Conservation (phyloP, 2,329 filamentous ascomycete genomes). For the Aureobasidium zeae region DNA sequence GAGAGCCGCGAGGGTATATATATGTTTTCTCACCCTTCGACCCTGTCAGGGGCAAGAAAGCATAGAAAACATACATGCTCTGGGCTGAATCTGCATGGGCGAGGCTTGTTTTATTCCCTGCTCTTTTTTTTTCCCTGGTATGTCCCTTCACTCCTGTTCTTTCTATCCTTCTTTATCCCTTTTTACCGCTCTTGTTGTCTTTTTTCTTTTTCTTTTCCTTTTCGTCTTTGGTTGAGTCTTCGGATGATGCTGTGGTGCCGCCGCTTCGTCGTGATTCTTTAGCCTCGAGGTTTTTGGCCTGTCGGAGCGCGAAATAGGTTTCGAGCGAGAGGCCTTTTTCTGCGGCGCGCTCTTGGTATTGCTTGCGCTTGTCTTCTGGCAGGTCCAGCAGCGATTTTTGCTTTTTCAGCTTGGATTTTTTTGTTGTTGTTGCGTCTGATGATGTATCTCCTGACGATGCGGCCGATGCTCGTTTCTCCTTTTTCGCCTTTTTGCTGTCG, state of each 20-base stretch:
- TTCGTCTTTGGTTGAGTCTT: conserved; percentile 9
- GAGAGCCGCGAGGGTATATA: no score
- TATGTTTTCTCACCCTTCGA: no score
- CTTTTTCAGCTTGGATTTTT: conserved; percentile 13
- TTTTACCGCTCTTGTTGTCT: conserved; percentile 19
- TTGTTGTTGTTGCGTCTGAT: neutral
- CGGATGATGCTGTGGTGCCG: conserved; percentile 1
- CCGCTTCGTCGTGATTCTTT: conserved; percentile 11
- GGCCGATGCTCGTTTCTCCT: conserved; percentile 18
- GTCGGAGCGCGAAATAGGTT: conserved; percentile 15
- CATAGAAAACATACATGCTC: no score
- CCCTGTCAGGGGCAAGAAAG: no score
- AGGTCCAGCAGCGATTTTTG: conserved; percentile 25
- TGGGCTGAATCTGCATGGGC: no score
- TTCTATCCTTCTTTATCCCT: conserved; percentile 18
- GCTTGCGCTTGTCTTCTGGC: conserved; percentile 22
- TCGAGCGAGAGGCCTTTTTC: conserved; percentile 29
- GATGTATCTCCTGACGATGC: conserved; percentile 1
- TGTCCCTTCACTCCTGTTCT: no score
- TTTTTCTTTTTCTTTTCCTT: conserved; percentile 7
- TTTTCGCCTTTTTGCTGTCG: conserved; percentile 16
- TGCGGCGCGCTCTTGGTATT: conserved; percentile 27
- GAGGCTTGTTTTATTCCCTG: no score
- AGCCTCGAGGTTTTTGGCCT: conserved; percentile 11
- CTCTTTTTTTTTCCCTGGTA: no score